A percentile compares a stretch with the other conserved stretches of the same genome.
phyloP scores from a whole-genome alignment of 2,329 filamentous ascomycete genomes.

The Ascosphaera acerosa region DNA sequence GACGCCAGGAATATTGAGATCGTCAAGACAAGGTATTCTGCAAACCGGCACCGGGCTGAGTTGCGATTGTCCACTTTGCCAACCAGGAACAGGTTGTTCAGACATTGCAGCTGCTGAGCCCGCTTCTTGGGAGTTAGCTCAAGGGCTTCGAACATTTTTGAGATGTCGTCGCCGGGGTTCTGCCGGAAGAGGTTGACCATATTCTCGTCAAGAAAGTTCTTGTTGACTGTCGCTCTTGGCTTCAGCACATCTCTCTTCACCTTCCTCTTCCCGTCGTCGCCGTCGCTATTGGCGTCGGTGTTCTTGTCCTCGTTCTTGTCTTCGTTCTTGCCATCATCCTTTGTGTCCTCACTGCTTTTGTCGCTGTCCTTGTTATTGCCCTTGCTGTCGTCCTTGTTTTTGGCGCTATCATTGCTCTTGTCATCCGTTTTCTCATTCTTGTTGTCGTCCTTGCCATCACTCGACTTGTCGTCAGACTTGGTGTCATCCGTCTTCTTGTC shows the following conservation, averaged over 20 bases:
- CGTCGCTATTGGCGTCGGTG: too few relatives aligned
- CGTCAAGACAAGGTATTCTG: constrained; percentile 67
- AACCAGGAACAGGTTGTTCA: constrained; percentile 88
- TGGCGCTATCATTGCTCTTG: too few relatives aligned
- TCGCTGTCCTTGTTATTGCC: not conserved
- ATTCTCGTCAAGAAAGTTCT: constrained; percentile 55
- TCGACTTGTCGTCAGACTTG: too few relatives aligned
- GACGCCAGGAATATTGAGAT: constrained; percentile 56
- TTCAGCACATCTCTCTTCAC: too few relatives aligned
- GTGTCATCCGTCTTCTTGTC: too few relatives aligned
- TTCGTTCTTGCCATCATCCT: too few relatives aligned
- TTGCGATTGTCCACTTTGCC: constrained; percentile 79
- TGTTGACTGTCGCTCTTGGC: constrained; percentile 28
- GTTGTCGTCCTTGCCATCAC: too few relatives aligned
- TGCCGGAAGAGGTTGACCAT: constrained; percentile 56
- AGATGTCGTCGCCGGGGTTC: constrained; percentile 53
- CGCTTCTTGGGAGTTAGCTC: constrained; percentile 31
- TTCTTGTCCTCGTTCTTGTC: too few relatives aligned
- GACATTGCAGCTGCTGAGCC: constrained; percentile 48
- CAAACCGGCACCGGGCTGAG: constrained; percentile 62
- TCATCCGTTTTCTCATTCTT: too few relatives aligned
- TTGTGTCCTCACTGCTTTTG: too few relatives aligned
- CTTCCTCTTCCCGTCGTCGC: not conserved
- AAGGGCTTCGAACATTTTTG: constrained; percentile 24
- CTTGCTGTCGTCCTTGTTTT: too few relatives aligned